Conservation (phyloP, 2,329 filamentous ascomycete genomes). For the Knoxdaviesia proteae region DNA sequence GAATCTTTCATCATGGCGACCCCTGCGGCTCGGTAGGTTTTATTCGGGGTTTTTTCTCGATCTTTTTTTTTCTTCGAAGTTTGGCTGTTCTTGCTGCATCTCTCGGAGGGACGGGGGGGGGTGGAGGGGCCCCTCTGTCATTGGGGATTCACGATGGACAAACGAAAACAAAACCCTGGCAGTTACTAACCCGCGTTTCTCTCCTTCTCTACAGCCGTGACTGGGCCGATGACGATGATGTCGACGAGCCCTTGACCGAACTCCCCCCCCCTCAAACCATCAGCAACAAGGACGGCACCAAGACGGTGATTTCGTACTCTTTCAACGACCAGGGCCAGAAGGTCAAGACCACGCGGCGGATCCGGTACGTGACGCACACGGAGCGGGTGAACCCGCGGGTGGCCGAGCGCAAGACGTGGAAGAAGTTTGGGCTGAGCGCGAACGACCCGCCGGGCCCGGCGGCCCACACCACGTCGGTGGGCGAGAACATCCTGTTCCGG, state of each 20-base stretch:
- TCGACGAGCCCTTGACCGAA: constrained; percentile 46
- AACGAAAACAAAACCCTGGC: too few species aligned
- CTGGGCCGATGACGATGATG: constrained; percentile 93
- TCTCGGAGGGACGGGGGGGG: background rate
- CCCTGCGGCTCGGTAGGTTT: background rate
- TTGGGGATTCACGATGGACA: background rate
- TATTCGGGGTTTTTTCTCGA: background rate
- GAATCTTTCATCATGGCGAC: background rate
- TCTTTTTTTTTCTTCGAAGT: background rate
- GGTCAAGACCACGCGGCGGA: constrained; percentile 90
- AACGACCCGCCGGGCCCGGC: constrained; percentile 70
- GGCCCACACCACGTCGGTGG: constrained; percentile 75
- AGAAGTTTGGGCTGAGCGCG: constrained; percentile 80
- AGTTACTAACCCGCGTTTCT: background rate
- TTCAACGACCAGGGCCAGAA: constrained; percentile 89
- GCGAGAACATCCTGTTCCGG: constrained; percentile 95
- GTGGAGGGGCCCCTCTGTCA: background rate
- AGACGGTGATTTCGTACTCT: constrained; percentile 78
- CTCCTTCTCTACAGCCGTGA: constrained; percentile 28
- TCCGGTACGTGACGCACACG: constrained; percentile 78
- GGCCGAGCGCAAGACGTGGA: constrained; percentile 80
- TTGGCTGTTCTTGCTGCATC: background rate
- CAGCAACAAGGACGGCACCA: constrained; percentile 95
- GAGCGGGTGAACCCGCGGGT: constrained; percentile 93
- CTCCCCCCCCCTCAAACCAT: constrained; percentile 77